These are phyloP conservation scores for Stephanodiscus minutulus DNA, from an alignment of 108 stramenopile genomes.

Conservation along the genomic window DNA sequence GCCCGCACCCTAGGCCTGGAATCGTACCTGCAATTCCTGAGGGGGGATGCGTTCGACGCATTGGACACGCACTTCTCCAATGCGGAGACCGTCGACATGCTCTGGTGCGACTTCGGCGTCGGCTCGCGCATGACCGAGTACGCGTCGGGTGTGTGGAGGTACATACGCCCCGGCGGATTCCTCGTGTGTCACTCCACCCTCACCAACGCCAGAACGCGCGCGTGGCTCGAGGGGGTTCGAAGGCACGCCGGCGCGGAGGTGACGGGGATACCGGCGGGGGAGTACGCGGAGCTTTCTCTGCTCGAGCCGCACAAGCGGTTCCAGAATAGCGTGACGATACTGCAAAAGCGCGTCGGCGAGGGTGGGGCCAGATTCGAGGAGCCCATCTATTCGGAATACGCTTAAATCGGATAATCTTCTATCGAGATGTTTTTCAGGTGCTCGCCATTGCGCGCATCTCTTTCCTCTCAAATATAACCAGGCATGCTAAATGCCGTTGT, in stretches of 20 bases:
- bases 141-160: conserved; percentile 54
- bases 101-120: conserved; percentile 92
- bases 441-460: too few relatives aligned
- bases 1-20: conserved; percentile 73
- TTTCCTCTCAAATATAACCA: too few relatives aligned
- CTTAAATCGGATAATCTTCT: conserved; percentile 50
- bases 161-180: conserved; percentile 75
- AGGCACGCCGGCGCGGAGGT: conserved; percentile 23
- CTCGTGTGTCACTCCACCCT: conserved; percentile 78
- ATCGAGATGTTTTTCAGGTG: too few relatives aligned
- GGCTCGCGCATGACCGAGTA: conserved; percentile 76
- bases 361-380: conserved; percentile 48
- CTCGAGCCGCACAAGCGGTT: conserved; percentile 81
- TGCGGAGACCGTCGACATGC: conserved; percentile 61
- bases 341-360: conserved; percentile 59
- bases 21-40: conserved; percentile 56
- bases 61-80: conserved; percentile 44
- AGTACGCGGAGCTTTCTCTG: conserved; percentile 69
- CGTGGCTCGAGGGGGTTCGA: conserved; percentile 71
- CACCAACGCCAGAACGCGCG: conserved; percentile 74
- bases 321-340: conserved; percentile 75
- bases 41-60: conserved; percentile 79
- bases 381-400: conserved; percentile 75
- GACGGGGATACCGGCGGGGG: conserved; percentile 66
- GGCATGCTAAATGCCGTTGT: too few relatives aligned